Base-by-base conservation (phyloP, 2,329 filamentous ascomycete species). In the Fusarium secorum region DNA sequence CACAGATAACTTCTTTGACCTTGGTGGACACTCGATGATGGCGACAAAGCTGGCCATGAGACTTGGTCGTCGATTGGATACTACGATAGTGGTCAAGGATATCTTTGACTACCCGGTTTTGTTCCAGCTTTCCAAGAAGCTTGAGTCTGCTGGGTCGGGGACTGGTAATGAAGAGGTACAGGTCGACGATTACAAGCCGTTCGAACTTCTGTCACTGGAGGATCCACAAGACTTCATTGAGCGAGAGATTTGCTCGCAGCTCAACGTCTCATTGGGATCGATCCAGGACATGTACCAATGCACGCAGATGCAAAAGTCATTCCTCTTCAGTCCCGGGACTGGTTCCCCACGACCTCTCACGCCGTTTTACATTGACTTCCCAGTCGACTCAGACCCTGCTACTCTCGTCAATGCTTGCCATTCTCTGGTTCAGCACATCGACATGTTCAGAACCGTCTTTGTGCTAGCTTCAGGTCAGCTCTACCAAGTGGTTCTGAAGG, bases 371-470 rank as follows among this genome's bases (percentile, higher is more conserved):
- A 32, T 66, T 6, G 60, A 65, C 48, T 59, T 66, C n/a, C 64
- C 64, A 1, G 17, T 4, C 5, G 24, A 41, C 11, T 32, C 60
- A 18, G 48, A 54, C 11, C 20, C 46, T 10, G 11, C 26, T 3
- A 22, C 41, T 4, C 36, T 66, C 0, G 9, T 30, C 26, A 49
- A 20, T 0, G 64, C 64, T 8, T 54, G 60, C 0, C n/a, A 53
- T 1, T 35, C 42, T 8, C 26, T 53, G 1, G 30, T 66, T 3
- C 7, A 45, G 9, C 35, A 54, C 3, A 32, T 68, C 1, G 62
- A 68, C 11, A 63, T 68, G n/a, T 66, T 66, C 57, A 53, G 65
- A 18, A 66, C 65, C 11, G 52, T 63, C 6, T 68, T 68, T 13
- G 4, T 66, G 3, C 10, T 36, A 20, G 46, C 36, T 5, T 26